Conservation (phyloP, 192 early-diverging fungal genomes). For the Nowakowskiella sp. region DNA sequence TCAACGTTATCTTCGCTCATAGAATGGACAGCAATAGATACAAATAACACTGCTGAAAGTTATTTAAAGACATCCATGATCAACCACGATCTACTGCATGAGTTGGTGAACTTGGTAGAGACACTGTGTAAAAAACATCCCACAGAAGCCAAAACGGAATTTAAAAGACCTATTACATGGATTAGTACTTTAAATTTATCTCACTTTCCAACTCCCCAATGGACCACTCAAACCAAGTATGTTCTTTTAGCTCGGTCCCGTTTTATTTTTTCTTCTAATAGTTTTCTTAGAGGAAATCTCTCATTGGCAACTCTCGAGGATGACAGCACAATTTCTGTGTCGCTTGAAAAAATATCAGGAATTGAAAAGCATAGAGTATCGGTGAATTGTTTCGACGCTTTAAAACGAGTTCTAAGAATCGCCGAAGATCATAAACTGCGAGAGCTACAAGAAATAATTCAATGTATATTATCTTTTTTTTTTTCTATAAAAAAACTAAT, state of each 20-base stretch:
- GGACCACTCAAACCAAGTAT: no score
- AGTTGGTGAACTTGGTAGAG: constrained; percentile 37
- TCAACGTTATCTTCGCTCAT: no score
- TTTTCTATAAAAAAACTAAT: not conserved
- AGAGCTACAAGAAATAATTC: constrained; percentile 43
- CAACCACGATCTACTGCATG: constrained; percentile 41
- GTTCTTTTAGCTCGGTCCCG: no score
- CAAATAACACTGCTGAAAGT: no score
- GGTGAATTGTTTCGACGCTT: constrained; percentile 34
- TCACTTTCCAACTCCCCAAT: constrained; percentile 13
- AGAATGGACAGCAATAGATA: no score
- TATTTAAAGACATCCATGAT: constrained; percentile 31
- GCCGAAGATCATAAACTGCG: constrained; percentile 36
- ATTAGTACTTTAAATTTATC: constrained; percentile 20
- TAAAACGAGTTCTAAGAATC: constrained; percentile 29
- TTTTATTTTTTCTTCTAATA: no score
- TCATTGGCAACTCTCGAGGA: no score
- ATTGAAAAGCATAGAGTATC: no score
- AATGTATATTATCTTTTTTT: constrained; percentile 23
- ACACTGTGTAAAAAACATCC: constrained; percentile 35
- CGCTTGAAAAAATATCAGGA: no score
- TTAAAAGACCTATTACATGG: constrained; percentile 39
- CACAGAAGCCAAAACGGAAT: constrained; percentile 38
- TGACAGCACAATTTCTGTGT: constrained; percentile 8
- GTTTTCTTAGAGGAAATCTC: no score